Evolutionary conservation across 2,329 filamentous ascomycete genomes (phyloP).

Genomic region (Hypoxylon sp.): DNA sequence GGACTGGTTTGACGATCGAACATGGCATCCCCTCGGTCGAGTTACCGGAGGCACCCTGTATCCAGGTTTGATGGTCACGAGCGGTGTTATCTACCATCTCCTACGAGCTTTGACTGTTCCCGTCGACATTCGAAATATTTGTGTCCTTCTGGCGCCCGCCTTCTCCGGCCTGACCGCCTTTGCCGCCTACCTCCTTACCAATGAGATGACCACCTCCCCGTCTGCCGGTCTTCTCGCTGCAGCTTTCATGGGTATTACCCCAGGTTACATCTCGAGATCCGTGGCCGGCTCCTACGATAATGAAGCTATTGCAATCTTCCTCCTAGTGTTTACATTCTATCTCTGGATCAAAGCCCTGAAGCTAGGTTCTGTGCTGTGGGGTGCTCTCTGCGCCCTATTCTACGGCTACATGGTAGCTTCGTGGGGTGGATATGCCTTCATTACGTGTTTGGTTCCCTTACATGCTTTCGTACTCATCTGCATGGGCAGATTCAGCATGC

Average conservation of each 20-base stretch:
- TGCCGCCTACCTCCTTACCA: constrained; percentile 94
- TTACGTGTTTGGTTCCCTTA: constrained; percentile 95
- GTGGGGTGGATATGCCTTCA: constrained; percentile 99
- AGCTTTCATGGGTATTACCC: constrained; percentile 96
- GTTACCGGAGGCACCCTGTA: constrained; percentile 99
- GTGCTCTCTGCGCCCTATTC: constrained; percentile 91
- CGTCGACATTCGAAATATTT: constrained; percentile 98
- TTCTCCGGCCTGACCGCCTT: constrained; percentile 96
- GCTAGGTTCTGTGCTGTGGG: constrained; percentile 96
- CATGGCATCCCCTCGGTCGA: constrained; percentile 98
- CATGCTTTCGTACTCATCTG: constrained; percentile 94
- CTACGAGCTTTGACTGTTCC: constrained; percentile 90
- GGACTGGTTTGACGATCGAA: constrained; percentile 99
- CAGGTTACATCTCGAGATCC: constrained; percentile 97
- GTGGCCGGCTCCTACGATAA: constrained; percentile 99
- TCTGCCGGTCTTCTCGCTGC: constrained; percentile 96
- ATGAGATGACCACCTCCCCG: constrained; percentile 95
- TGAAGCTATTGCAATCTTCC: constrained; percentile 98
- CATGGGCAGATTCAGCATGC: constrained; percentile 96
- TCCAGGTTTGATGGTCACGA: constrained; percentile 98
- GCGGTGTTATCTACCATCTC: constrained; percentile 94
- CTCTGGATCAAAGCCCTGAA: constrained; percentile 99
- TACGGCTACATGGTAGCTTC: constrained; percentile 99
- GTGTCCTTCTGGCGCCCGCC: constrained; percentile 92
- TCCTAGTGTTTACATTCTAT: constrained; percentile 98